phyloP scores from a whole-genome alignment of 106 monocot genomes.

The Acorus gramineus region DNA sequence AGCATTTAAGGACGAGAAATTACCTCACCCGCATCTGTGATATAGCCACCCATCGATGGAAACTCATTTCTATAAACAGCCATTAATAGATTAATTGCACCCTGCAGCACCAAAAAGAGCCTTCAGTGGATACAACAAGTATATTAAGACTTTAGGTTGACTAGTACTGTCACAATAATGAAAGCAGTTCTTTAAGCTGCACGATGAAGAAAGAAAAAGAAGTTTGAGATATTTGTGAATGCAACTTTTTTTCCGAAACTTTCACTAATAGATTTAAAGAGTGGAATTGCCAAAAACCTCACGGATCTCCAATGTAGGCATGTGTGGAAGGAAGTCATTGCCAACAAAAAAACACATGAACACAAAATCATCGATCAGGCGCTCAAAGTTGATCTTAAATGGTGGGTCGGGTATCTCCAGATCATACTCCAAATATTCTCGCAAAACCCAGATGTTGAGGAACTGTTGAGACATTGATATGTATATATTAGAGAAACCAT shows the following conservation, averaged over 20 bases:
- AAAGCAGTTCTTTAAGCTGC: too few species aligned
- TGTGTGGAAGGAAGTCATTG: conserved; percentile 96
- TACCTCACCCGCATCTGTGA: conserved; percentile 95
- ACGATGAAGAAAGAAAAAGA: too few species aligned
- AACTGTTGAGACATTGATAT: conserved; percentile 38
- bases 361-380: conserved; percentile 89
- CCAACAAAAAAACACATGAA: conserved; percentile 97
- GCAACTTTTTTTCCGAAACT: too few species aligned
- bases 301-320: conserved; percentile 95
- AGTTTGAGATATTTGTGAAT: too few species aligned
- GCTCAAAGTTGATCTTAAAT: conserved; percentile 66
- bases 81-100: conserved; percentile 92
- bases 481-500: neutral
- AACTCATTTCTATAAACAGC: conserved; percentile 78
- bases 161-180: too few species aligned
- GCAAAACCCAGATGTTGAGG: conserved; percentile 80
- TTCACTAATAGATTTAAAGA: too few species aligned
- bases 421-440: conserved; percentile 87
- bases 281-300: conserved; percentile 42
- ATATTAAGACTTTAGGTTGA: too few species aligned
- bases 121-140: too few species aligned
- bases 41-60: conserved; percentile 75
- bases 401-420: conserved; percentile 66
- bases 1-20: conserved; percentile 7
- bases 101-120: conserved; percentile 22